Evolutionary conservation across 2,329 filamentous ascomycete species (phyloP), one percentile per base, ranked within the genome.

Genomic region (Westerdykella aurantiaca): DNA sequence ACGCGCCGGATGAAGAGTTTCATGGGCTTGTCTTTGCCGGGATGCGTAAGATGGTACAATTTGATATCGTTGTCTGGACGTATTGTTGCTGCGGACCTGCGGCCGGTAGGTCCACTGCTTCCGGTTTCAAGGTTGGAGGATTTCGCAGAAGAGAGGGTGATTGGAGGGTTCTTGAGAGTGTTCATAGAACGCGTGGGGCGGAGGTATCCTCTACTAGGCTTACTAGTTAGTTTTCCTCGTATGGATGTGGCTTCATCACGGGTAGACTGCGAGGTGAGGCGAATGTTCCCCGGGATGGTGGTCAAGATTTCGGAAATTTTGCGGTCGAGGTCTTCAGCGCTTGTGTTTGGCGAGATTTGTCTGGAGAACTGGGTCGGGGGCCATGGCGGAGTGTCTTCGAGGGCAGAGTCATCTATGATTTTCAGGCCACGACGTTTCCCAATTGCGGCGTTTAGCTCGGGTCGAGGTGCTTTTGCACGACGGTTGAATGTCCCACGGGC

Each of bases 1-100:
- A 98, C 90, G 1, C 89, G 83, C 13, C 93, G 85, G 41, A 98
- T 90, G 59, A 94, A 95, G 5, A 98, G 79, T 69, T 96, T 97
- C 61, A 96, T 90, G 0, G 93, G 93, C 11, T 88, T 81, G 51
- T 93, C 84, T 44, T 87, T 87, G 31, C 85, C 88, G 14, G 85
- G 83, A 38, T 89, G 82, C 12, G 88, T 88, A 31, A 98, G 78
- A 68, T 97, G 90, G 58, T 97, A 98, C 2, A 96, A 76, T 65
- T 90, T 89, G 59, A 95, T 91, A 47, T 91, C 90, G 40, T 71
- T 67, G 42, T 73, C 71, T 29, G 48, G 48, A 33, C 58, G 50
- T 31, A 50, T 29, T 13, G 57, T 52, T 9, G 55, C 52, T 17
- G 55, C 52, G 35, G 58, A 61, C 41, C 49, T 56, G 48, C 69